Conservation (phyloP, 2,329 filamentous ascomycete species). For the Fusarium mangiferae region DNA sequence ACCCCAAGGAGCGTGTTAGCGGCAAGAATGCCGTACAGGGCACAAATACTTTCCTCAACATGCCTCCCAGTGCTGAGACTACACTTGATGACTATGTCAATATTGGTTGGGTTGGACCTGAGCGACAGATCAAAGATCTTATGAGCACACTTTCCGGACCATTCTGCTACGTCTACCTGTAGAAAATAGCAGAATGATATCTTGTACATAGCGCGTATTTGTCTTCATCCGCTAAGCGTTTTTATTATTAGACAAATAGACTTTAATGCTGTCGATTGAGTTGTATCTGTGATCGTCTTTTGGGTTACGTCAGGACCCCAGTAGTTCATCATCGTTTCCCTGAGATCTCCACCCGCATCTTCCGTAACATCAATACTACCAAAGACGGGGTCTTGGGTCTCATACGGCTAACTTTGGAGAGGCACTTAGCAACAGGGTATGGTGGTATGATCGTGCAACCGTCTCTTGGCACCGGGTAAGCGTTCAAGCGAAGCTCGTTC, state of each 20-base stretch:
- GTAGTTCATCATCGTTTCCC: neutral
- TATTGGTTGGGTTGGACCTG: conserved; percentile 40
- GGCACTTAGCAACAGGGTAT: neutral
- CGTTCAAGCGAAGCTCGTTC: neutral
- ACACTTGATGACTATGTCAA: conserved; percentile 44
- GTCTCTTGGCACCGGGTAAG: neutral
- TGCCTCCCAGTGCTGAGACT: conserved; percentile 35
- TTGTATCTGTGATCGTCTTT: neutral
- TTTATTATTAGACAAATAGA: neutral
- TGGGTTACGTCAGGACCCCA: neutral
- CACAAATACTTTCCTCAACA: conserved; percentile 42
- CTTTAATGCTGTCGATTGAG: neutral
- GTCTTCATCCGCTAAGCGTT: conserved; percentile 5
- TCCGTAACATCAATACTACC: neutral
- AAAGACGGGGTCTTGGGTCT: neutral
- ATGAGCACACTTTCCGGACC: conserved; percentile 48
- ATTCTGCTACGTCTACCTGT: conserved; percentile 50
- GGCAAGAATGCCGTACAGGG: conserved; percentile 36
- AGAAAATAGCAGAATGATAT: neutral
- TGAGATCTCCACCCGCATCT: neutral
- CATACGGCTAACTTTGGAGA: neutral
- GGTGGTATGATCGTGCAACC: neutral
- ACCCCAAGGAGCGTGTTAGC: conserved; percentile 38
- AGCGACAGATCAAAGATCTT: conserved; percentile 46
- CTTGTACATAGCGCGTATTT: neutral